Percentiles rank a stretch among this genome's conserved stretches.
Evolutionary conservation across 805 yeast species (phyloP).

Genomic region (Saccharomycopsis vini): DNA sequence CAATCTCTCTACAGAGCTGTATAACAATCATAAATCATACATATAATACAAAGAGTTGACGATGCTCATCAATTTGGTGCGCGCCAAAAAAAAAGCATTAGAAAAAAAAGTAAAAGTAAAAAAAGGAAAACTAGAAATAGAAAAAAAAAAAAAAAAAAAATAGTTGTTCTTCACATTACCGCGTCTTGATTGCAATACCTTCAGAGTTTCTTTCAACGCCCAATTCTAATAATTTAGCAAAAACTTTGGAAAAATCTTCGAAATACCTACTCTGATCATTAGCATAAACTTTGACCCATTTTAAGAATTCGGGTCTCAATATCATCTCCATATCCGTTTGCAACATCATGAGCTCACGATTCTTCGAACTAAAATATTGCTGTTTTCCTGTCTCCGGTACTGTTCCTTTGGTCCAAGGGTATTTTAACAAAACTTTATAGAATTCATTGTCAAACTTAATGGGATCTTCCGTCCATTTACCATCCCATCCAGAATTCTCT

Average conservation of each 20-base stretch:
- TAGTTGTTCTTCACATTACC: background rate
- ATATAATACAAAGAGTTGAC: too few relatives aligned
- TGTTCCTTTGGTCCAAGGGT: conserved; percentile 24
- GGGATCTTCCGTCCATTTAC: conserved; percentile 38
- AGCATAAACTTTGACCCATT: conserved; percentile 35
- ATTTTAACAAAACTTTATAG: conserved; percentile 28
- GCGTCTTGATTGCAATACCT: conserved; percentile 13
- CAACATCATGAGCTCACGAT: conserved; percentile 36
- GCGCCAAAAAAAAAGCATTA: background rate
- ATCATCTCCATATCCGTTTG: conserved; percentile 37
- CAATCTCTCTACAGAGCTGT: too few relatives aligned
- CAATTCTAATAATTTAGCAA: conserved; percentile 37
- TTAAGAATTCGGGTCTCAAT: conserved; percentile 27
- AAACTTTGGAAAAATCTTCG: conserved; percentile 33
- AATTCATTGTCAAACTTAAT: conserved; percentile 35
- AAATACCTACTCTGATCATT: conserved; percentile 29
- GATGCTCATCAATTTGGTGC: too few relatives aligned
- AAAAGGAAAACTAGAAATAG: too few relatives aligned
- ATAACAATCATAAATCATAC: too few relatives aligned
- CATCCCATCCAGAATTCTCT: conserved; percentile 39
- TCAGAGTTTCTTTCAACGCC: conserved; percentile 22
- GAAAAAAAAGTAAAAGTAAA: background rate
- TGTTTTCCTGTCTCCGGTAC: conserved; percentile 35
- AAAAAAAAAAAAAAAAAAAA: conserved; percentile 1
- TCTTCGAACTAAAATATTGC: conserved; percentile 32